Conservation (phyloP, 192 early-diverging fungal genomes). For the Lunasporangiospora selenospora region DNA sequence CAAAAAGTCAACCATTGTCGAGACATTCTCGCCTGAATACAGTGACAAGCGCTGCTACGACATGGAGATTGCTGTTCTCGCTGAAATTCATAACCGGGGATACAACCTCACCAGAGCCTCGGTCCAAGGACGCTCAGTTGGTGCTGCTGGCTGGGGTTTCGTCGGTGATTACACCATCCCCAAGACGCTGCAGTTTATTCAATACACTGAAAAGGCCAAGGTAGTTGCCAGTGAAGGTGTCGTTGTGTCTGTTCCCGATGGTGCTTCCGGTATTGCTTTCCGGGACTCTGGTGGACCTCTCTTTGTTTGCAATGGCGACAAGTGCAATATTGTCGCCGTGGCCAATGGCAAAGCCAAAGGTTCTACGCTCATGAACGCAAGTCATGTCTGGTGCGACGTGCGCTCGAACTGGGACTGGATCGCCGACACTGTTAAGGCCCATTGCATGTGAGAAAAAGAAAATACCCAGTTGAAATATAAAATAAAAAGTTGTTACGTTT, state of each 20-base stretch:
- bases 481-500: too few relatives aligned
- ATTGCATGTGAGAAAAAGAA: conserved; percentile 7
- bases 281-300: conserved; percentile 14
- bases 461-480: too few relatives aligned
- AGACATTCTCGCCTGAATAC: background rate
- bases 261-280: conserved; percentile 6
- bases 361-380: conserved; percentile 8
- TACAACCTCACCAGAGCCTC: conserved; percentile 1
- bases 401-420: conserved; percentile 15
- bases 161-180: conserved; percentile 8
- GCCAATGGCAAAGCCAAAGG: conserved; percentile 3
- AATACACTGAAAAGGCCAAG: conserved; percentile 4
- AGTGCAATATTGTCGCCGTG: background rate
- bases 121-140: background rate
- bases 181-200: conserved; percentile 8
- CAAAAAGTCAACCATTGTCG: background rate
- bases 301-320: conserved; percentile 1
- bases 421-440: background rate
- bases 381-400: conserved; percentile 4
- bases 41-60: conserved; percentile 11
- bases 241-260: conserved; percentile 8
- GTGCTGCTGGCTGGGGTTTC: conserved; percentile 8
- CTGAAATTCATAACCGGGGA: conserved; percentile 1
- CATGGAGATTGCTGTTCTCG: conserved; percentile 13
- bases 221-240: background rate